phyloP scores from a whole-genome alignment of 192 early-diverging fungal species.

The Martensiomyces pterosporus region DNA sequence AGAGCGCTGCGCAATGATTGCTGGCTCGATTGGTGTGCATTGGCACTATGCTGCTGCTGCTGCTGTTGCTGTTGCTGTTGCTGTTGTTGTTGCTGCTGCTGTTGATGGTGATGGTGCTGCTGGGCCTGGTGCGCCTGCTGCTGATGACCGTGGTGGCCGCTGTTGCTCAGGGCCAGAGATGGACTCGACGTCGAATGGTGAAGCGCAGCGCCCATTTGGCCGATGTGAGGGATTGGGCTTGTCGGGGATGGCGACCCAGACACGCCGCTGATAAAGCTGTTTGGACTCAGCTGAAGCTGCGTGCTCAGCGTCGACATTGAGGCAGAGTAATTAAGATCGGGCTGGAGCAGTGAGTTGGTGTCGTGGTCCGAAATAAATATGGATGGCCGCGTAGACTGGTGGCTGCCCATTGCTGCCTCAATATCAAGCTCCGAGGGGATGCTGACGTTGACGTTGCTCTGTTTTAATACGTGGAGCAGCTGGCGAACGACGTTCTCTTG shows the following conservation, averaged over 20 bases:
- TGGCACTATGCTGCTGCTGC: conserved; percentile 6
- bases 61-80: conserved; percentile 12
- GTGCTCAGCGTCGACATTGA: conserved; percentile 42
- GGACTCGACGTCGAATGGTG: conserved; percentile 44
- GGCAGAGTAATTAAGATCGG: conserved; percentile 41
- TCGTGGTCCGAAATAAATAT: conserved; percentile 52
- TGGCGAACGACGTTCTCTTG: conserved; percentile 66
- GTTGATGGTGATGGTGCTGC: conserved; percentile 6
- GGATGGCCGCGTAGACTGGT: conserved; percentile 44
- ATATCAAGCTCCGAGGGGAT: conserved; percentile 44
- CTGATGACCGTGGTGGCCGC: conserved; percentile 8
- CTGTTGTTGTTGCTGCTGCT: conserved; percentile 15
- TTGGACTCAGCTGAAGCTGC: conserved; percentile 40
- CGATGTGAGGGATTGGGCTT: conserved; percentile 40
- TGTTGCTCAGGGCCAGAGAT: conserved; percentile 15
- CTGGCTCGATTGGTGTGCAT: conserved; percentile 22
- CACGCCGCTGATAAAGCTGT: conserved; percentile 36
- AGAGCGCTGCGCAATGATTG: conserved; percentile 33
- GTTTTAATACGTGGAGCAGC: conserved; percentile 55
- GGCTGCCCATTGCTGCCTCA: conserved; percentile 36
- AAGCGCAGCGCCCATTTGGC: conserved; percentile 36
- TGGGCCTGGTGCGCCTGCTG: conserved; percentile 12
- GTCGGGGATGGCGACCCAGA: conserved; percentile 31
- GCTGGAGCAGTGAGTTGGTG: conserved; percentile 44
- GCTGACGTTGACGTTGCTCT: conserved; percentile 21